Evolutionary conservation across 495 filamentous ascomycete genomes (phyloP).

Genomic region (Penicillium lividum): DNA sequence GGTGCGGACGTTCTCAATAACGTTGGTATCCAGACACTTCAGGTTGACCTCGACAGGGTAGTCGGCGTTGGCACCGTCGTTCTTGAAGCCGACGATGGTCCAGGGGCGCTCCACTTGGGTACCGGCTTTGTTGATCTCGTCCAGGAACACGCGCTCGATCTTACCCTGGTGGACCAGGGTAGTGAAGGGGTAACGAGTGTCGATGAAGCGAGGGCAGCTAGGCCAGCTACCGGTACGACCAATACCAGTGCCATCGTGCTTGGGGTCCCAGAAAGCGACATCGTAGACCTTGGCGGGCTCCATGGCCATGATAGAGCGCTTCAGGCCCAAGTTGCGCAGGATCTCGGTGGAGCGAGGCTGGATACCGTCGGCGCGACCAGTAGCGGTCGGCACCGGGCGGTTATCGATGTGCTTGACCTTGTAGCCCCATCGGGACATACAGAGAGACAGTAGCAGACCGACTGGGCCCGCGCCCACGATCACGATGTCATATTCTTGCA

Average conservation of each 20-base stretch:
- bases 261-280: constrained; percentile 67
- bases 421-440: constrained; percentile 69
- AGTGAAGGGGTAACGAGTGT: constrained; percentile 66
- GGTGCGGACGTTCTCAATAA: constrained; percentile 61
- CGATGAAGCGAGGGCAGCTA: constrained; percentile 64
- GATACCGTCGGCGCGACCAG: constrained; percentile 76
- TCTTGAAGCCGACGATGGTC: constrained; percentile 62
- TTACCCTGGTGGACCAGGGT: constrained; percentile 65
- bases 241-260: constrained; percentile 51
- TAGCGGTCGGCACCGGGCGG: constrained; percentile 60
- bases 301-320: constrained; percentile 64
- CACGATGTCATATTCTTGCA: constrained; percentile 66
- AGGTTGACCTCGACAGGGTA: constrained; percentile 70
- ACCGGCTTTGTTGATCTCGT: constrained; percentile 61
- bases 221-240: constrained; percentile 62
- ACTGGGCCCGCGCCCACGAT: constrained; percentile 91
- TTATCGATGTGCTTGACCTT: constrained; percentile 70
- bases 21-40: constrained; percentile 71
- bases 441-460: constrained; percentile 82
- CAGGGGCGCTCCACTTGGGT: constrained; percentile 60
- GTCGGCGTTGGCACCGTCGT: constrained; percentile 53
- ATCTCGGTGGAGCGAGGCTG: constrained; percentile 71
- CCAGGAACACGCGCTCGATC: constrained; percentile 65
- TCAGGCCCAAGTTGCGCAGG: constrained; percentile 64
- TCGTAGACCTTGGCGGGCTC: constrained; percentile 67